Evolutionary conservation across 805 yeast species (phyloP).

Genomic region (Candida nemodendra): DNA sequence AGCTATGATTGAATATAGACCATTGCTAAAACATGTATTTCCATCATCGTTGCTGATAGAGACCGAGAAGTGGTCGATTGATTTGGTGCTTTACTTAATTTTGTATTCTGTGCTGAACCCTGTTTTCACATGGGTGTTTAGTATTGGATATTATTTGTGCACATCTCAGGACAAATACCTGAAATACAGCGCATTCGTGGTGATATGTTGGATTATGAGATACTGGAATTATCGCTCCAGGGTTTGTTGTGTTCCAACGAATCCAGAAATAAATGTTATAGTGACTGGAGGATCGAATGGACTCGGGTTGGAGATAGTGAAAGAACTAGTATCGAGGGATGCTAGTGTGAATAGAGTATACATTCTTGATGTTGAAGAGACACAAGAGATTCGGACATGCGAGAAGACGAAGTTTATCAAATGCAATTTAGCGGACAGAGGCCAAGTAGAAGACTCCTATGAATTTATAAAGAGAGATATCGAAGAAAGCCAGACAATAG

Average conservation of each 20-base stretch:
- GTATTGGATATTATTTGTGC: constrained; percentile 4
- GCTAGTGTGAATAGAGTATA: constrained; percentile 4
- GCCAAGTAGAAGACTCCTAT: constrained; percentile 23
- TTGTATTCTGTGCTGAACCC: constrained; percentile 19
- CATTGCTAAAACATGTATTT: constrained; percentile 1
- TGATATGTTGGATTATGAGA: constrained; percentile 22
- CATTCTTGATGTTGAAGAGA: constrained; percentile 9
- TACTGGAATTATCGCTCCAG: constrained; percentile 15
- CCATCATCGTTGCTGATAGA: constrained; percentile 17
- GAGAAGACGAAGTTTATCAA: constrained; percentile 26
- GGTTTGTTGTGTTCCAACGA: constrained; percentile 1
- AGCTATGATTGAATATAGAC: too few relatives aligned
- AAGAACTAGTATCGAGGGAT: constrained; percentile 14
- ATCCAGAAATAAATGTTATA: constrained; percentile 27
- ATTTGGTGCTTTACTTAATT: constrained; percentile 15
- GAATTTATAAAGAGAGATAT: constrained; percentile 22
- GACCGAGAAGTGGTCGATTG: constrained; percentile 14
- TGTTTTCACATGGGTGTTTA: constrained; percentile 18
- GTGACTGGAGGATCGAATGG: constrained; percentile 55
- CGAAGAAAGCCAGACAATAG: constrained; percentile 18
- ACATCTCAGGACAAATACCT: constrained; percentile 4
- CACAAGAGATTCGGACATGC: constrained; percentile 7
- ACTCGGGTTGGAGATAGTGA: constrained; percentile 43
- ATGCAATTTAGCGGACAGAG: constrained; percentile 24
- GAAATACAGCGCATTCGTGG: constrained; percentile 8